Evolutionary conservation across 176 grass and related monocot species (phyloP), one percentile per base, ranked within the genome.

Genomic region (Poa annua): DNA sequence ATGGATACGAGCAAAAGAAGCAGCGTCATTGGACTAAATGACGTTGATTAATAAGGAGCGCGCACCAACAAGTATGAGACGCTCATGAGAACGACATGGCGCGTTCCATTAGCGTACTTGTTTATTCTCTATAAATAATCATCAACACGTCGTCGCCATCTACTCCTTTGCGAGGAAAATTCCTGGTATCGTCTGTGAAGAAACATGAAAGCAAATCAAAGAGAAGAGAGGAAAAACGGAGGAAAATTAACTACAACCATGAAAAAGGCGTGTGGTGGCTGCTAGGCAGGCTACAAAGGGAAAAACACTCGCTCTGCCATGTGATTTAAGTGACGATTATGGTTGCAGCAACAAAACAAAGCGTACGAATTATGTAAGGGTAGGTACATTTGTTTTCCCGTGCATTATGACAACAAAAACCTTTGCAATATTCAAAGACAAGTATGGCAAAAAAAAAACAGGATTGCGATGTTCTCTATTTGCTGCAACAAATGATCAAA

Each of bases 111-210:
- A 20, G 20, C 39, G 3, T 51, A 7, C 4, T 26, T 48, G 19
- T 60, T 44, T 85, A 13, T n/a, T 67, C 62, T 59, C 36, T 78
- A 45, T 56, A 36, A 11, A 3, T 24, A 68, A 45, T 48, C 11
- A 15, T 55, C 24, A 22, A 34, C 52, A 44, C 59, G 10, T 11
- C 11, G 7, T 38, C 8, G 8, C 39, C 20, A 3, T 8, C 69
- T 74, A 3, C 44, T 66, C n/a, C 32, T 16, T 34, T 13, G 33
- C 20, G 17, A 77, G 49, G 62, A 85, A 69, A 35, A 56, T 85
- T 69, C 49, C 8, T 77, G n/a, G 59, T 32, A 84, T 38, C 20
- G 21, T 62, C 6, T 19, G 17, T 16, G 29, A 48, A 62, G 35
- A 69, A 32, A 55, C 39, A 70, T 35, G 38, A 61, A 11, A 24